Conservation (phyloP, 1,139 yeast species). For the Pichia sp. region DNA sequence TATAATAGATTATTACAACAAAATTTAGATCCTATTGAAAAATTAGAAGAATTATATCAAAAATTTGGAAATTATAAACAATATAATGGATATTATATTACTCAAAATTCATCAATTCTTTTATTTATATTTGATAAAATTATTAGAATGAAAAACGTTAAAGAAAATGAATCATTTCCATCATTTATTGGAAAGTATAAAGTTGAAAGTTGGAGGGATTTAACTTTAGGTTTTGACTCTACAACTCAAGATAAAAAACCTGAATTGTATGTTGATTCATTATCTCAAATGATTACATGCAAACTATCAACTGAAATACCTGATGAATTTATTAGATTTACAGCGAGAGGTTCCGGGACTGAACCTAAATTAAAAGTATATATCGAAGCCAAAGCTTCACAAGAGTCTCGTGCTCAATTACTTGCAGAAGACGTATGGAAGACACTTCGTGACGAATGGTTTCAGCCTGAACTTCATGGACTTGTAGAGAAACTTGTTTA, state of each 20-base stretch:
- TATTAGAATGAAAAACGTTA: slow-evolving; percentile 28
- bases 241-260: slow-evolving; percentile 55
- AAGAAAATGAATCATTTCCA: slow-evolving; percentile 25
- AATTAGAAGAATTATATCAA: slow-evolving; percentile 52
- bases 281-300: slow-evolving; percentile 84
- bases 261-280: slow-evolving; percentile 58
- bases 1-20: slow-evolving; percentile 43
- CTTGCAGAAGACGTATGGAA: slow-evolving; percentile 70
- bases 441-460: slow-evolving; percentile 50
- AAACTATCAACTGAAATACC: slow-evolving; percentile 15
- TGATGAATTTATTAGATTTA: slow-evolving; percentile 53
- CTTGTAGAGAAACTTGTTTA: slow-evolving; percentile 34
- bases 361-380: slow-evolving; percentile 93
- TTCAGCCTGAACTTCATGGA: slow-evolving; percentile 43
- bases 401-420: slow-evolving; percentile 40
- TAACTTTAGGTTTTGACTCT: slow-evolving; percentile 78
- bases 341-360: slow-evolving; percentile 92
- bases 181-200: slow-evolving; percentile 44
- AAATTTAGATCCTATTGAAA: slow-evolving; percentile 38
- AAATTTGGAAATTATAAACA: slow-evolving; percentile 79
- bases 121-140: slow-evolving; percentile 38
- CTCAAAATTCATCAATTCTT: slow-evolving; percentile 49
- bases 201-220: slow-evolving; percentile 70
- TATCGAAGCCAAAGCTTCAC: slow-evolving; percentile 62
- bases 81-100: slow-evolving; percentile 77